Base-by-base conservation (phyloP, 2,329 filamentous ascomycete genomes). In the Seiridium cupressi region DNA sequence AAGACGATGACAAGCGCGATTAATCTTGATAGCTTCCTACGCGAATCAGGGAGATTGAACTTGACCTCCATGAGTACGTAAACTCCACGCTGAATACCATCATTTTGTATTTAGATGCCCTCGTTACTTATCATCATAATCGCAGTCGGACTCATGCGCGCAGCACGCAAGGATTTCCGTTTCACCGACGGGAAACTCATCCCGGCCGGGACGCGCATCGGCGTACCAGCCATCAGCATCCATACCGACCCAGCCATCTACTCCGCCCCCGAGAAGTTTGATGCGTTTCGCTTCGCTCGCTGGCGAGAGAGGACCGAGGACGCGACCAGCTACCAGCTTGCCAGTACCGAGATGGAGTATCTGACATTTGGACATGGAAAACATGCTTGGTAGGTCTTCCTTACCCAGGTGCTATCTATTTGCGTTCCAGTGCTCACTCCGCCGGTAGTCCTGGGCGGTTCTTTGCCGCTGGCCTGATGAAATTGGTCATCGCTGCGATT, bases 1-100 rank as follows among this genome's bases (percentile, higher is more conserved):
- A 46, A 4, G 4, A 40, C 55, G 9, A 48, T 61, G 8, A 32
- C 40, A 10, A 61, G 55, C 3, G 55, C 59, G 11, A 48, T 55
- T 3, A 58, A 55, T 32, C 58, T 61, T 48, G 60, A 61, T 13
- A 61, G 60, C 36, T 61, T 61, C 49, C 56, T 58, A 18, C 38
- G 60, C 34, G 60, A 61, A 59, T 51, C 60, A 40, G 60, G 18
- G 1, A 26, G 60, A 10, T 47, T 58, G 40, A 61, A 47, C 56
- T 55, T 49, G 34, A 13, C 55, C 3, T 55, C 55, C n/a, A 34
- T 61, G 10, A 61, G 60, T 61, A 61, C 35, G 58, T 26, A 42
- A 42, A 4, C 13, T 35, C 18, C 3, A 26, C 8, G 40, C 34
- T 36, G 11, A 18, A 35, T 3, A 10, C 10, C 8, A 1, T 35